Percentiles rank a stretch among this genome's conserved stretches.
Conservation (phyloP, 192 early-diverging fungal genomes). For the Coemansia furcata region DNA sequence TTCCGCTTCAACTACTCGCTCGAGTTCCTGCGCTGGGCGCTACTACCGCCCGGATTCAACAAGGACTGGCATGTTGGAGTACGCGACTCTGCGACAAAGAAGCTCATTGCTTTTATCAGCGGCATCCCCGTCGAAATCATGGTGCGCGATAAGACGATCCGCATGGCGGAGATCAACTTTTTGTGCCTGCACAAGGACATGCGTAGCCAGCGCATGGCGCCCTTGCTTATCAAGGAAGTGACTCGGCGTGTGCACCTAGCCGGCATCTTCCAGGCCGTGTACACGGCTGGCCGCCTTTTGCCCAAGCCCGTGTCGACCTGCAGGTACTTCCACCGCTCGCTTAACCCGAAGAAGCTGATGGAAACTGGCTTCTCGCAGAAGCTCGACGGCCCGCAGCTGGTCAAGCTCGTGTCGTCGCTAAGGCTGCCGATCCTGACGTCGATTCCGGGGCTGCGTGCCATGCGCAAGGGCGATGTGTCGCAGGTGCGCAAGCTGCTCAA, state of each 20-base stretch:
- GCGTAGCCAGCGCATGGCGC: conserved; percentile 89
- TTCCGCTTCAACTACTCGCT: conserved; percentile 97
- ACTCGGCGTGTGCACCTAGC: conserved; percentile 88
- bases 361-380: conserved; percentile 91
- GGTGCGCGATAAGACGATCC: conserved; percentile 61
- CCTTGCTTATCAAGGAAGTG: conserved; percentile 96
- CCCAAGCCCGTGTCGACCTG: conserved; percentile 86
- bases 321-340: conserved; percentile 88
- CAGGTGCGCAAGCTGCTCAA: conserved; percentile 73
- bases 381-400: conserved; percentile 40
- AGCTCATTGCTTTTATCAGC: conserved; percentile 95
- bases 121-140: conserved; percentile 84
- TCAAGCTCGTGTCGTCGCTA: conserved; percentile 15
- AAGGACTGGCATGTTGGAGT: conserved; percentile 92
- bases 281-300: conserved; percentile 88
- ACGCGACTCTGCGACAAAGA: conserved; percentile 63
- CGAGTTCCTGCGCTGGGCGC: conserved; percentile 92
- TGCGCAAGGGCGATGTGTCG: conserved; percentile 75
- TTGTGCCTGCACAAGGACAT: conserved; percentile 96
- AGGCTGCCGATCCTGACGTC: conserved; percentile 35
- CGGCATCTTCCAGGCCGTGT: conserved; percentile 97
- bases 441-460: conserved; percentile 72
- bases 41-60: conserved; percentile 90
- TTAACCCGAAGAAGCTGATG: conserved; percentile 93
- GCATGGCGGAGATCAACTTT: conserved; percentile 97